Evolutionary conservation across 1,284 basidiomycete species (phyloP).

Genomic region (Heterobasidion parviporum): DNA sequence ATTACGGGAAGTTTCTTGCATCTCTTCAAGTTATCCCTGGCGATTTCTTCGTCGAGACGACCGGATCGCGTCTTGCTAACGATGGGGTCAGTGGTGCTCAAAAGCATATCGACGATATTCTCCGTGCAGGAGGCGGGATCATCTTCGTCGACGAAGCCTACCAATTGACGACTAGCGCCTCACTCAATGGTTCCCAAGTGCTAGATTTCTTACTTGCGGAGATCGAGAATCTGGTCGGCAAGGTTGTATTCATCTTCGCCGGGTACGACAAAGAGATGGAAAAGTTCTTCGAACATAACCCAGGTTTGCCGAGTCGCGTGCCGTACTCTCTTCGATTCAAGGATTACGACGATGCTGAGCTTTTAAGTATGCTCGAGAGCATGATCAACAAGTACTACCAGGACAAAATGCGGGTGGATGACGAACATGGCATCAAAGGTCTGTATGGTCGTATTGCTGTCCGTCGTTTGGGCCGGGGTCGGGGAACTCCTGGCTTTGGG

Average conservation of each 20-base stretch:
- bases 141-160: constrained; percentile 67
- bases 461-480: constrained; percentile 44
- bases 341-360: constrained; percentile 51
- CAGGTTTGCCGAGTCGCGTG: constrained; percentile 55
- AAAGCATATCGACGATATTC: constrained; percentile 37
- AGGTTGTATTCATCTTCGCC: constrained; percentile 60
- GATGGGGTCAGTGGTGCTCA: constrained; percentile 46
- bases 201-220: constrained; percentile 61
- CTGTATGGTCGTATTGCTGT: constrained; percentile 50
- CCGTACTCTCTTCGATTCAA: constrained; percentile 50
- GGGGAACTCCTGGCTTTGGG: constrained; percentile 50
- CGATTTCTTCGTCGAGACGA: constrained; percentile 47
- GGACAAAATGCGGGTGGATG: constrained; percentile 51
- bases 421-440: constrained; percentile 25
- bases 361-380: constrained; percentile 43
- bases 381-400: constrained; percentile 35
- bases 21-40: constrained; percentile 47
- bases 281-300: constrained; percentile 67
- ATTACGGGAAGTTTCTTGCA: constrained; percentile 52
- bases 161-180: constrained; percentile 45
- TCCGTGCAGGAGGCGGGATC: constrained; percentile 47
- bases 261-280: constrained; percentile 68
- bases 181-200: constrained; percentile 39
- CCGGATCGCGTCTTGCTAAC: constrained; percentile 47
- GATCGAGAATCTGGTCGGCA: constrained; percentile 62